Evolutionary conservation across 345 rosid species (phyloP).

Genomic region (Carallia brachiata): DNA sequence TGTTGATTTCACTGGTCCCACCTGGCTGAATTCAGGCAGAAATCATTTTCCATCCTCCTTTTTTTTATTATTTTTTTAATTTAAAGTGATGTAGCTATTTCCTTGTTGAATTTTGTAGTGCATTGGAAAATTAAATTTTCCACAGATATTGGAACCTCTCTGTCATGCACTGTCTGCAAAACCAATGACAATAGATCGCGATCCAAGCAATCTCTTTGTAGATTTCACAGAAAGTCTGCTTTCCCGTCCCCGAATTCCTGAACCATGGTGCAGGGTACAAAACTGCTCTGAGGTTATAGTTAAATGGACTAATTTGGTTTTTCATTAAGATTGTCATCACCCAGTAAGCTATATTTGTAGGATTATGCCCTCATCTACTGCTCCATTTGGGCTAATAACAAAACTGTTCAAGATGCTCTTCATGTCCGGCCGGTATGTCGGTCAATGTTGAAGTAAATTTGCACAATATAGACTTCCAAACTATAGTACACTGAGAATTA

Average conservation of each 20-base stretch:
- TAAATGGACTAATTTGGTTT: neutral
- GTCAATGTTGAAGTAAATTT: neutral
- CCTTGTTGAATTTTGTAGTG: constrained; percentile 17
- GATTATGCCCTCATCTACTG: constrained; percentile 11
- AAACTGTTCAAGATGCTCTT: constrained; percentile 30
- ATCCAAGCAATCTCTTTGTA: neutral
- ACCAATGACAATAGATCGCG: constrained; percentile 9
- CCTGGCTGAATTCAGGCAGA: no score
- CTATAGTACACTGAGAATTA: neutral
- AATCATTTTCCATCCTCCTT: no score
- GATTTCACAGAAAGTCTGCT: constrained; percentile 9
- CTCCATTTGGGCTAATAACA: constrained; percentile 42
- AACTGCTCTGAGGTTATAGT: neutral
- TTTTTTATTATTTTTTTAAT: neutral
- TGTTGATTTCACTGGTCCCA: no score
- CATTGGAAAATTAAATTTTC: constrained; percentile 14
- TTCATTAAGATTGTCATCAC: neutral
- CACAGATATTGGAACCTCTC: constrained; percentile 32
- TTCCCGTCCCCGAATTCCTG: neutral
- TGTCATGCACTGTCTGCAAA: constrained; percentile 20
- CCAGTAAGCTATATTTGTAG: constrained; percentile 16
- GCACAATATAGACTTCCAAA: neutral
- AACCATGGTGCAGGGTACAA: constrained; percentile 37
- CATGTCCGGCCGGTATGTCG: constrained; percentile 26
- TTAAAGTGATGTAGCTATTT: neutral